phyloP scores from a whole-genome alignment of 805 yeast genomes.

The Cephaloascus albidus region DNA sequence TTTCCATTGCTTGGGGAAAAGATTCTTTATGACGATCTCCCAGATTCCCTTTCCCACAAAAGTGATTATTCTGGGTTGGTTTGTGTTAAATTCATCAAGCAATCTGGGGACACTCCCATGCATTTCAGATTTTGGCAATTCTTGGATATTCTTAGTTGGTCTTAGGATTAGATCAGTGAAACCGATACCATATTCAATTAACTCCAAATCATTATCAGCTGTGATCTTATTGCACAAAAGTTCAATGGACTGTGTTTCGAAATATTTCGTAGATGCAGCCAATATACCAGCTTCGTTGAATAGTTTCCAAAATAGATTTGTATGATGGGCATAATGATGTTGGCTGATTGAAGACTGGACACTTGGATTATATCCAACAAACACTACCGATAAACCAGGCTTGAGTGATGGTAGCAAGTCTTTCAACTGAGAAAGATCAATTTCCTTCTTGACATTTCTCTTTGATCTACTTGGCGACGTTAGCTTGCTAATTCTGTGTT shows the following conservation, averaged over 20 bases:
- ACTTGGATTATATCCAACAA: constrained; percentile 72
- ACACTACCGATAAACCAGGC: constrained; percentile 27
- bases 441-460: not conserved
- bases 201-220: constrained; percentile 26
- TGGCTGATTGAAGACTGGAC: constrained; percentile 48
- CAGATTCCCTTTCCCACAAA: constrained; percentile 71
- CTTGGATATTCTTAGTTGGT: constrained; percentile 51
- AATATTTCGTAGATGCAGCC: constrained; percentile 1
- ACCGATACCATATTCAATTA: constrained; percentile 42
- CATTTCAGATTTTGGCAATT: constrained; percentile 45
- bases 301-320: constrained; percentile 62
- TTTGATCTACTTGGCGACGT: not conserved
- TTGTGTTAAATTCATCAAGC: constrained; percentile 27
- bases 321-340: constrained; percentile 65
- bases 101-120: constrained; percentile 43
- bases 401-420: constrained; percentile 24
- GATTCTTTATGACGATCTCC: constrained; percentile 41
- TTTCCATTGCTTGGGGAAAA: constrained; percentile 15
- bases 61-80: constrained; percentile 36
- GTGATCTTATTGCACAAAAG: constrained; percentile 12
- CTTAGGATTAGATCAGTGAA: constrained; percentile 64
- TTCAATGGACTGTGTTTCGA: constrained; percentile 3
- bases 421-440: constrained; percentile 3
- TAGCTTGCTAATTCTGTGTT: not conserved
- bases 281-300: constrained; percentile 44